These are phyloP conservation scores for Tricholoma matsutake DNA, from an alignment of 768 basidiomycete genomes.

Conservation along the genomic window DNA sequence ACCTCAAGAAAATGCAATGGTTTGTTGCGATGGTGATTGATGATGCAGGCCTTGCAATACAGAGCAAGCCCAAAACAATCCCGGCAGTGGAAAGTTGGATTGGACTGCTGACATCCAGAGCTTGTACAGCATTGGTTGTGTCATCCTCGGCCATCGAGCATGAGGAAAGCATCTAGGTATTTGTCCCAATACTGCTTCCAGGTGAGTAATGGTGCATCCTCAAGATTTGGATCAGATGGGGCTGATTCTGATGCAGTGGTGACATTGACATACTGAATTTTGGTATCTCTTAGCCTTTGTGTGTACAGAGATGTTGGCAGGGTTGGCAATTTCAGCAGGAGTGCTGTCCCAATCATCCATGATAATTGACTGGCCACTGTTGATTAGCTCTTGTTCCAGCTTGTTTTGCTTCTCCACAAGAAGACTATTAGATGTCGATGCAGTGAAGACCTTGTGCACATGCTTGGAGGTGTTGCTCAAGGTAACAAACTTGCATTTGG, in stretches of 20 bases:
- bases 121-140: conserved; percentile 5
- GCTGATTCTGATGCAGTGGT: background rate
- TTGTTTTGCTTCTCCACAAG: background rate
- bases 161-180: conserved; percentile 10
- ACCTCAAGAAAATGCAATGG: conserved; percentile 20
- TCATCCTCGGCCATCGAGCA: conserved; percentile 15
- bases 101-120: background rate
- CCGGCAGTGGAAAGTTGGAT: conserved; percentile 7
- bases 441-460: background rate
- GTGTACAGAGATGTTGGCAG: background rate
- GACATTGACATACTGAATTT: background rate
- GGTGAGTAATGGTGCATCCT: conserved; percentile 17
- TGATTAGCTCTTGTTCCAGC: background rate
- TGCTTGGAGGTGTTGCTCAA: background rate
- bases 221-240: background rate
- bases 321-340: background rate
- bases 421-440: background rate
- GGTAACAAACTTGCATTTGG: background rate
- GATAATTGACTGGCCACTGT: background rate
- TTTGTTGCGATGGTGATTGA: conserved; percentile 10
- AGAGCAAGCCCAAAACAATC: conserved; percentile 11
- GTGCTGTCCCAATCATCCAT: background rate
- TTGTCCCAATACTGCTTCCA: conserved; percentile 13
- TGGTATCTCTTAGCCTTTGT: background rate
- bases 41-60: conserved; percentile 12